phyloP scores from a whole-genome alignment of 2,329 filamentous ascomycete species.

The Cryphonectria carpinicola region DNA sequence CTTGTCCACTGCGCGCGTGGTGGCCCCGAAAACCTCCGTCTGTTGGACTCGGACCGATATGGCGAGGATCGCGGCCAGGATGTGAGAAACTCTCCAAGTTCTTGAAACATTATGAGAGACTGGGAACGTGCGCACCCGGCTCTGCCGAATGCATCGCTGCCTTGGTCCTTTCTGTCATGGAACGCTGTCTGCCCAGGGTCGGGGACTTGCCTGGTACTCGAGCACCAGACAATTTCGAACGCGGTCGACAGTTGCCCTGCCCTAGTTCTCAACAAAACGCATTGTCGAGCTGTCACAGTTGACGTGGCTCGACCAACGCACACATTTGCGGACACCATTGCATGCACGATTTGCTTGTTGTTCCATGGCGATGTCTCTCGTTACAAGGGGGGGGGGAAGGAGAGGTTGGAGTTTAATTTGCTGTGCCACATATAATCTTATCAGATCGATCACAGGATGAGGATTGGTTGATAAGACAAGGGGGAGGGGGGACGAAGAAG shows the following conservation, averaged over 20 bases:
- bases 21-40: background rate
- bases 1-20: background rate
- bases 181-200: background rate
- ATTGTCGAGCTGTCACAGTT: background rate
- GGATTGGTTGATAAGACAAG: background rate
- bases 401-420: background rate
- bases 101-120: background rate
- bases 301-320: conserved; percentile 2
- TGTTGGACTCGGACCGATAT: background rate
- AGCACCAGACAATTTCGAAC: background rate
- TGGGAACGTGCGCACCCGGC: background rate
- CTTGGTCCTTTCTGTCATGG: background rate
- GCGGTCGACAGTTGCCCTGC: background rate
- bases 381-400: background rate
- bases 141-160: background rate
- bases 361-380: background rate
- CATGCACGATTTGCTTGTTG: background rate
- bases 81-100: background rate
- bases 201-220: background rate
- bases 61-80: background rate
- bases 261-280: conserved; percentile 1
- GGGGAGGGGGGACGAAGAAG: background rate
- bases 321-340: background rate
- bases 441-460: conserved; percentile 25
- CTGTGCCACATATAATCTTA: conserved; percentile 23